phyloP scores from a whole-genome alignment of 495 filamentous ascomycete genomes.

The Podospora conica region DNA sequence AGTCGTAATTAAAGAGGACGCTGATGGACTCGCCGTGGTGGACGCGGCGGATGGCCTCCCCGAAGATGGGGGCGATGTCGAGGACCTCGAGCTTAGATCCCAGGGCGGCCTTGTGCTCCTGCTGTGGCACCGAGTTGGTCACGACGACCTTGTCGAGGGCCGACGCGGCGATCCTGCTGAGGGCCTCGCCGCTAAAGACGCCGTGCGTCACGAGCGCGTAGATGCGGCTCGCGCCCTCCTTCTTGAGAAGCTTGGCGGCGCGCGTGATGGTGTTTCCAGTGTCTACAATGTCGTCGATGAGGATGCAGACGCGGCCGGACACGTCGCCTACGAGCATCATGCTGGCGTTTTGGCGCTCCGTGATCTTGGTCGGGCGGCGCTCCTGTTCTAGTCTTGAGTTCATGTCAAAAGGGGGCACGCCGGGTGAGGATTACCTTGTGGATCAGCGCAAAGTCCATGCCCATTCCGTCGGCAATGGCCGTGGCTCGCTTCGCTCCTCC shows the following conservation, averaged over 20 bases:
- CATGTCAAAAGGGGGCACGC: conserved; percentile 22
- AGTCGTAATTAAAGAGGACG: conserved; percentile 90
- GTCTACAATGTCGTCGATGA: conserved; percentile 92
- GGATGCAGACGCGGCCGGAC: conserved; percentile 68
- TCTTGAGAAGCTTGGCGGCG: conserved; percentile 93
- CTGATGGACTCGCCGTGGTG: conserved; percentile 98
- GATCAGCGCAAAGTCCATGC: conserved; percentile 91
- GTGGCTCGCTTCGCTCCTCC: conserved; percentile 95
- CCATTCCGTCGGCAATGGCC: conserved; percentile 89
- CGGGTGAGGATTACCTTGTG: conserved; percentile 75
- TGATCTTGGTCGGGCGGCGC: conserved; percentile 85
- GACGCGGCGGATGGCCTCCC: conserved; percentile 92
- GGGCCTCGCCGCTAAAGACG: conserved; percentile 88
- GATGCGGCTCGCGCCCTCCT: conserved; percentile 80
- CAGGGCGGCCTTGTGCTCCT: conserved; percentile 58
- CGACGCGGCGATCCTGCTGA: conserved; percentile 86
- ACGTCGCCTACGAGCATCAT: conserved; percentile 99
- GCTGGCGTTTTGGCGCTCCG: conserved; percentile 85
- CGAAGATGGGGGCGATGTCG: conserved; percentile 89
- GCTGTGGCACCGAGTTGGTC: conserved; percentile 89
- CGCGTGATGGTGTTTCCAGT: conserved; percentile 95
- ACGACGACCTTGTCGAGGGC: conserved; percentile 86
- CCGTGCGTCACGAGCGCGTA: conserved; percentile 92
- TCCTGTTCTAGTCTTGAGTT: conserved; percentile 51
- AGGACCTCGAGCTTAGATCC: conserved; percentile 88